Percentiles rank a stretch among this genome's conserved stretches.
Conservation (phyloP, 2,329 filamentous ascomycete species). For the Coniochaeta ligniaria region DNA sequence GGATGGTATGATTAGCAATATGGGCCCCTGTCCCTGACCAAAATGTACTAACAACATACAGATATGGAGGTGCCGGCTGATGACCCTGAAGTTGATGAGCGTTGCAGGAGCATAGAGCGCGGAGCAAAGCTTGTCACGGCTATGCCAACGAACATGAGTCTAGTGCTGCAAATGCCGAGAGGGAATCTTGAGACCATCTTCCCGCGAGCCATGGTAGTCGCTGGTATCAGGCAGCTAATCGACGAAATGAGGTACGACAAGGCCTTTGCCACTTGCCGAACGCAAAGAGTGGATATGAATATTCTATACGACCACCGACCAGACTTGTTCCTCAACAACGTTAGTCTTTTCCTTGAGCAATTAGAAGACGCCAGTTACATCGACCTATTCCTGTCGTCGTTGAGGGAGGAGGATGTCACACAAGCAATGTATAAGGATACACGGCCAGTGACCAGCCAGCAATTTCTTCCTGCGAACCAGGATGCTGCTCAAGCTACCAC, state of each 20-base stretch:
- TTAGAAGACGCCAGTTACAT: constrained; percentile 75
- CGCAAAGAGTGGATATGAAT: constrained; percentile 95
- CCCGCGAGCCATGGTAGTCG: constrained; percentile 84
- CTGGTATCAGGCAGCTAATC: constrained; percentile 77
- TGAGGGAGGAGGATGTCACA: constrained; percentile 86
- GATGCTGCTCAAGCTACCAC: not conserved
- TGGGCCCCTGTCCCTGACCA: too few relatives aligned
- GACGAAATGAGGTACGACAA: constrained; percentile 72
- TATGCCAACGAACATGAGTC: constrained; percentile 77
- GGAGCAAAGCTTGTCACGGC: constrained; percentile 82
- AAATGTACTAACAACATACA: constrained; percentile 21
- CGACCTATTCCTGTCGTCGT: constrained; percentile 82
- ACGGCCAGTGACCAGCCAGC: constrained; percentile 34
- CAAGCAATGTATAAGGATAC: constrained; percentile 93
- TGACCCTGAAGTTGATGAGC: constrained; percentile 84
- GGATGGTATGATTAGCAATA: constrained; percentile 43
- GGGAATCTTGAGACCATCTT: constrained; percentile 95
- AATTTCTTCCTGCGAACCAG: not conserved
- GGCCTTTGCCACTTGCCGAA: constrained; percentile 83
- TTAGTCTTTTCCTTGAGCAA: constrained; percentile 75
- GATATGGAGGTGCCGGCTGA: constrained; percentile 78
- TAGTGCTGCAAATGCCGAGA: constrained; percentile 90
- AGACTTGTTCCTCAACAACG: constrained; percentile 70
- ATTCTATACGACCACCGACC: constrained; percentile 93
- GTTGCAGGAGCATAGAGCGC: constrained; percentile 86